Base-by-base conservation (phyloP, 2,329 filamentous ascomycete species). In the Epichloe coenophiala region DNA sequence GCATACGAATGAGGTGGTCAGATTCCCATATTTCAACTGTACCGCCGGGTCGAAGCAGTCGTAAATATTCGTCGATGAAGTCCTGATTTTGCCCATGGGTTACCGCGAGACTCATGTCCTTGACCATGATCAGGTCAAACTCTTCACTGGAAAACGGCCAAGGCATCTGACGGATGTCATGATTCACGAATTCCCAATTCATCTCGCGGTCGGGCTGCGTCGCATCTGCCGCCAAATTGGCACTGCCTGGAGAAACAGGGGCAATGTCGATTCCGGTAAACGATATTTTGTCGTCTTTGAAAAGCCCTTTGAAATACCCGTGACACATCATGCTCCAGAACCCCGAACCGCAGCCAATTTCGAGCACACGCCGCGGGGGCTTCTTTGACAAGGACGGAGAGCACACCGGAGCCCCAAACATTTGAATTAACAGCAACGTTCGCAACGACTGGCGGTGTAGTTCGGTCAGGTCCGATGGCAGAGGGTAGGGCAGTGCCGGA, bases 311-410 rank as follows among this genome's bases (percentile, higher is more conserved):
- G 62, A 90, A 88, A 66, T 87, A 85, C 37, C 87, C 80, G 65
- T 95, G 85, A 64, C 88, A 94, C 72, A 88, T 82, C 67, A 86
- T 84, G 58, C 86, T 90, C 90, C 90, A 96, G 63, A 94, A 86
- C 23, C 81, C 91, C 19, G 85, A 85, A 17, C 90, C 90, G 65
- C 91, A 97, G 33, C 83, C 89, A 36, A 96, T 69, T 62, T 97
- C 91, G 23, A 97, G 74, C 31, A 97, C 84, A 56, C 81, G 83
- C 59, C 76, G 76, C 0, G 90, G 90, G 19, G 86, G 82, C 45
- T 80, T 79, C 55, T 79, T 75, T 42, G 75, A 70, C 49, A 88
- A 75, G 33, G 73, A 72, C 1, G 84, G 83, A 8, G 84, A 85
- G 66, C 86, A 90, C 51, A 93, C 77, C 0, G 88, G 86, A 11